A percentile compares a stretch with the other conserved stretches of the same genome.
Evolutionary conservation across 2,329 filamentous ascomycete species (phyloP).

Genomic region (Beauveria asiatica): DNA sequence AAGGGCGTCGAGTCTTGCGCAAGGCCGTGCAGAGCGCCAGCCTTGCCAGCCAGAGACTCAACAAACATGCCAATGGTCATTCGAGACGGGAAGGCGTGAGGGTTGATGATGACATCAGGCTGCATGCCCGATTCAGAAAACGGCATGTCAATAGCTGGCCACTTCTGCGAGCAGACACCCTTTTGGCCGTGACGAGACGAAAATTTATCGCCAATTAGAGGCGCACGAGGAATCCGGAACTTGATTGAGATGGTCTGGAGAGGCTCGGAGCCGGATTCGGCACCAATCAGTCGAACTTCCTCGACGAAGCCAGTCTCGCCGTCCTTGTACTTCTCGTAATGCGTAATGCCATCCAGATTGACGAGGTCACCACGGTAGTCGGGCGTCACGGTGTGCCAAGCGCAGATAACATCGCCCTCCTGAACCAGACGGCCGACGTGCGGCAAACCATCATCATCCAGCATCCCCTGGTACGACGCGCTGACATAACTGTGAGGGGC

Average conservation of each 20-base stretch:
- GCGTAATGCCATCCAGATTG: constrained; percentile 78
- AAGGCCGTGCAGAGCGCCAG: constrained; percentile 88
- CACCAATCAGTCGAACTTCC: constrained; percentile 83
- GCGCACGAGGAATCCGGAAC: constrained; percentile 80
- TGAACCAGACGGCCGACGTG: constrained; percentile 68
- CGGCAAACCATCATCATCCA: constrained; percentile 85
- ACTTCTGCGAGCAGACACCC: constrained; percentile 92
- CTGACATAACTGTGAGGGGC: constrained; percentile 68
- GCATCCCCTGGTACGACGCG: constrained; percentile 57
- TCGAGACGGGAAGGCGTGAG: constrained; percentile 96
- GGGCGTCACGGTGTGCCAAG: constrained; percentile 79
- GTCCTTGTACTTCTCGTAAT: constrained; percentile 93
- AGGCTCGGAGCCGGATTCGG: constrained; percentile 73
- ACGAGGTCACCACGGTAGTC: constrained; percentile 71
- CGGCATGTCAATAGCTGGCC: constrained; percentile 88
- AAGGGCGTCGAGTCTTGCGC: constrained; percentile 95
- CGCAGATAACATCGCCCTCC: constrained; percentile 78
- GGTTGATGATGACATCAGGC: constrained; percentile 97
- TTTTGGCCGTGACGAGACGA: constrained; percentile 98
- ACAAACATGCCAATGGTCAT: constrained; percentile 99
- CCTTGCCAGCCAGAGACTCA: constrained; percentile 91
- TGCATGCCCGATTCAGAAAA: constrained; percentile 96
- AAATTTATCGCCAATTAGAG: constrained; percentile 97
- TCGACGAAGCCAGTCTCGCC: constrained; percentile 81
- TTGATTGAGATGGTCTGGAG: constrained; percentile 87